These are phyloP conservation scores for Physcomitrium patens DNA, from an alignment of 225 moss, liverwort and hornwort species.

Conservation along the genomic window DNA sequence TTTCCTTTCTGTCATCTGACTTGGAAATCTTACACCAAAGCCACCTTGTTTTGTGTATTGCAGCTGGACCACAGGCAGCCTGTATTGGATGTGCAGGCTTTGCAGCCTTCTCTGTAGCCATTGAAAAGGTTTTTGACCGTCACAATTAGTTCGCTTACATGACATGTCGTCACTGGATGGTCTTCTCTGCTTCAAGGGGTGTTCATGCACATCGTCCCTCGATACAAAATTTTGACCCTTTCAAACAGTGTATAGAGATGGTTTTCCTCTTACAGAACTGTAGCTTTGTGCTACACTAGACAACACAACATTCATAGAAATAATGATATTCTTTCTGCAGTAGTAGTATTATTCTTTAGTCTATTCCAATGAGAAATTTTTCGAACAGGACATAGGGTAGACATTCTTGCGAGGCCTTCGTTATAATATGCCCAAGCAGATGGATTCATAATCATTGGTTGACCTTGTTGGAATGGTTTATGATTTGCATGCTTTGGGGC, in stretches of 20 bases:
- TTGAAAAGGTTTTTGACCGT: slow-evolving; percentile 92
- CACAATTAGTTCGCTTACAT: slow-evolving; percentile 46
- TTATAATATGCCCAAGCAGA: too few species aligned
- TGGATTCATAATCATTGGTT: too few species aligned
- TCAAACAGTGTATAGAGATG: slow-evolving; percentile 44
- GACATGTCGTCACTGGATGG: not conserved
- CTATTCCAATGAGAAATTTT: too few species aligned
- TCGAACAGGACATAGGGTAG: too few species aligned
- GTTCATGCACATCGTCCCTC: slow-evolving; percentile 27
- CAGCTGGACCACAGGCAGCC: slow-evolving; percentile 96
- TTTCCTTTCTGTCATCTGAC: not conserved
- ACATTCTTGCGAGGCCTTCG: too few species aligned
- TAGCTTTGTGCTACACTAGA: slow-evolving; percentile 13
- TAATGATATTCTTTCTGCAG: too few species aligned
- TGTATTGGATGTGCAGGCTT: slow-evolving; percentile 99
- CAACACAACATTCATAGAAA: not conserved
- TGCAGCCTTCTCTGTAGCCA: slow-evolving; percentile 91
- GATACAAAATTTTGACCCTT: slow-evolving; percentile 53
- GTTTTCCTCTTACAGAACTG: slow-evolving; percentile 8
- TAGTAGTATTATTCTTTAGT: too few species aligned
- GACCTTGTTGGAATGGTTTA: too few species aligned
- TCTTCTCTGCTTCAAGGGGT: slow-evolving; percentile 41
- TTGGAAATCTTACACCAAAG: slow-evolving; percentile 19
- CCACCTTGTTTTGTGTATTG: slow-evolving; percentile 27
- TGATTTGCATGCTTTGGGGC: too few species aligned